Conservation (phyloP, 2,329 filamentous ascomycete species). For the Alternaria longipes region DNA sequence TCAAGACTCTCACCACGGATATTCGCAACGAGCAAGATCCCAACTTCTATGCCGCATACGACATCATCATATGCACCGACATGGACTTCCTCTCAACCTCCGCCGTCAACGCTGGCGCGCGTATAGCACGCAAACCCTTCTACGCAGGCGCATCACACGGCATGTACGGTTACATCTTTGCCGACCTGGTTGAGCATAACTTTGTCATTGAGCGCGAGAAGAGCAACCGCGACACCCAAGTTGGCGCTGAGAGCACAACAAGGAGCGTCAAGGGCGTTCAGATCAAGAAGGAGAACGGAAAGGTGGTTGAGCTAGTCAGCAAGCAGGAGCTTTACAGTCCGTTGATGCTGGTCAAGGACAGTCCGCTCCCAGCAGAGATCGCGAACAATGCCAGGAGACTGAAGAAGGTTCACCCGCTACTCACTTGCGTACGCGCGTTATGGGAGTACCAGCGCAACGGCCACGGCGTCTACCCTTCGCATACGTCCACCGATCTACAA, state of each 20-base stretch:
- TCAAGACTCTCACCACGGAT: constrained; percentile 74
- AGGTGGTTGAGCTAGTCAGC: constrained; percentile 83
- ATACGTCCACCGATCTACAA: constrained; percentile 66
- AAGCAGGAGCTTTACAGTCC: constrained; percentile 93
- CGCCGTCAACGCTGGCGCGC: constrained; percentile 85
- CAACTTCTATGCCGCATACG: constrained; percentile 80
- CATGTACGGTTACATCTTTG: constrained; percentile 94
- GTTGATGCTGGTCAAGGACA: constrained; percentile 83
- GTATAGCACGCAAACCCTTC: constrained; percentile 80
- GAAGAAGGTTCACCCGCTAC: constrained; percentile 79
- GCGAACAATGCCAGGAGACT: constrained; percentile 73
- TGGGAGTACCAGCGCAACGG: constrained; percentile 80
- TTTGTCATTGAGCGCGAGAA: constrained; percentile 88
- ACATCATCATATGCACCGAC: constrained; percentile 90
- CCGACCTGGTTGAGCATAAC: constrained; percentile 88
- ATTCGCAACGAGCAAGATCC: constrained; percentile 68
- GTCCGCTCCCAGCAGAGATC: constrained; percentile 74
- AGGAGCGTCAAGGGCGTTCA: constrained; percentile 77
- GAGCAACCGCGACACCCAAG: constrained; percentile 71
- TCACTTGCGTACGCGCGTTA: constrained; percentile 86
- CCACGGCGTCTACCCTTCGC: constrained; percentile 55
- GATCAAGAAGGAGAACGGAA: constrained; percentile 68
- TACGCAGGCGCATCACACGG: constrained; percentile 90
- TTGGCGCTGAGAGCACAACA: constrained; percentile 77
- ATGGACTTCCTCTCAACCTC: constrained; percentile 77